A percentile compares a stretch with the other conserved stretches of the same genome.
Evolutionary conservation across 768 basidiomycete species (phyloP).

Genomic region (Plicaturopsis crispa): DNA sequence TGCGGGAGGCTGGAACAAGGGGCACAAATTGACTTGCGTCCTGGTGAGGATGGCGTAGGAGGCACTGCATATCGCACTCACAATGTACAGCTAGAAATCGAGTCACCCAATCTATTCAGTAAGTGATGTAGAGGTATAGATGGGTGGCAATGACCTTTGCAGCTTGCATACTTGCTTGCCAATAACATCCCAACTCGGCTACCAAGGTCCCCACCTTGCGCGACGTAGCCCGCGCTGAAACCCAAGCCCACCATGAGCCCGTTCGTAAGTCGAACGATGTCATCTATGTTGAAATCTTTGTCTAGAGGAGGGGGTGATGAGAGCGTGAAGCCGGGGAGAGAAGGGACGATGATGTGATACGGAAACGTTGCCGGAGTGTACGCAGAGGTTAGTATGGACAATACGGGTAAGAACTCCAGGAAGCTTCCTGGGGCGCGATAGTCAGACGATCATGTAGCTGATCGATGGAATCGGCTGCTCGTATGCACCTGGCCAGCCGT

Average conservation of each 20-base stretch:
- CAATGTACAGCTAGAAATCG: too few relatives aligned
- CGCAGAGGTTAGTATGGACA: constrained; percentile 4
- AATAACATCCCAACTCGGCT: constrained; percentile 11
- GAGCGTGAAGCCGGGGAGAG: constrained; percentile 19
- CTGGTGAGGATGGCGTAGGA: too few relatives aligned
- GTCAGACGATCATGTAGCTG: too few relatives aligned
- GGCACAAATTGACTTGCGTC: background rate
- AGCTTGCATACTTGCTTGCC: constrained; percentile 8
- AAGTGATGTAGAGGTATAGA: too few relatives aligned
- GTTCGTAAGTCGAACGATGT: constrained; percentile 15
- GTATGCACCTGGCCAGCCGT: constrained; percentile 7
- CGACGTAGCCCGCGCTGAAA: constrained; percentile 16
- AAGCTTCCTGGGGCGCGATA: constrained; percentile 8
- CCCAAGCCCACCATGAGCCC: constrained; percentile 21
- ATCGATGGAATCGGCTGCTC: too few relatives aligned
- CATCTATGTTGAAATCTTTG: constrained; percentile 1
- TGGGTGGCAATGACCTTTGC: constrained; percentile 16
- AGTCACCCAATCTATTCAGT: too few relatives aligned
- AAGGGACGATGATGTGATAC: constrained; percentile 10
- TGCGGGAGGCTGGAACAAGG: background rate
- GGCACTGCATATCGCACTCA: too few relatives aligned
- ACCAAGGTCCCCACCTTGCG: constrained; percentile 24
- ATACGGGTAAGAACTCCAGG: constrained; percentile 12
- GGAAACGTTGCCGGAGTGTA: constrained; percentile 7
- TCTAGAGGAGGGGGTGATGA: constrained; percentile 17